These are phyloP conservation scores for Penicillium sp. DNA, from an alignment of 2,329 filamentous ascomycete genomes.

Conservation along the genomic window DNA sequence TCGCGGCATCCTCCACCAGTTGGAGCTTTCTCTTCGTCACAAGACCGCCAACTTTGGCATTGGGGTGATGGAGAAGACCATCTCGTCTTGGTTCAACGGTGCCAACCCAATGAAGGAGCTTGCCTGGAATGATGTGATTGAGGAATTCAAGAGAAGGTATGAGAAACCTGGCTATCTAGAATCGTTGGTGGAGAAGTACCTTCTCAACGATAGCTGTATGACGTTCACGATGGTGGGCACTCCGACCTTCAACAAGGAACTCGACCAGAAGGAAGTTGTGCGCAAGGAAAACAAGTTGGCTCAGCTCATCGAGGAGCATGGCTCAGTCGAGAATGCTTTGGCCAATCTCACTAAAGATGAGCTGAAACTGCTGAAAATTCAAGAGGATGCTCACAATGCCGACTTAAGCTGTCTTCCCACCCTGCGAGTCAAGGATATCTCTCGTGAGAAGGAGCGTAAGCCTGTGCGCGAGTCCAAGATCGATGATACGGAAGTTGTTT, in stretches of 20 bases:
- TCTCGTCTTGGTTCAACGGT: slow-evolving; percentile 94
- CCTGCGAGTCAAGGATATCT: slow-evolving; percentile 85
- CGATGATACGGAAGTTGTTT: slow-evolving; percentile 72
- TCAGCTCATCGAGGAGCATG: slow-evolving; percentile 67
- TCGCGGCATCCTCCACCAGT: slow-evolving; percentile 87
- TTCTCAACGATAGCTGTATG: slow-evolving; percentile 82
- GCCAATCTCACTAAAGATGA: slow-evolving; percentile 75
- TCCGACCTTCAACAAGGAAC: slow-evolving; percentile 68
- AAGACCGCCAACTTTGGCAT: slow-evolving; percentile 96
- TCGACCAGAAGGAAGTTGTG: slow-evolving; percentile 74
- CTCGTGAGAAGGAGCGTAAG: slow-evolving; percentile 73
- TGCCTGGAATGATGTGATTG: slow-evolving; percentile 86
- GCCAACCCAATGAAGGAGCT: slow-evolving; percentile 88
- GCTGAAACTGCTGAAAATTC: slow-evolving; percentile 74
- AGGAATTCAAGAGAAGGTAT: slow-evolving; percentile 76
- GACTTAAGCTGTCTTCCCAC: slow-evolving; percentile 87
- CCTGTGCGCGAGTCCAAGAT: slow-evolving; percentile 61
- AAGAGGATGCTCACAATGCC: slow-evolving; percentile 80
- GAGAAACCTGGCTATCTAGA: slow-evolving; percentile 80
- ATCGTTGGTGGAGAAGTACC: slow-evolving; percentile 80
- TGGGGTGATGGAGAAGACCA: slow-evolving; percentile 81
- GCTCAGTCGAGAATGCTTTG: slow-evolving; percentile 70
- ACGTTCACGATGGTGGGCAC: slow-evolving; percentile 95
- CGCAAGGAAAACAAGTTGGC: slow-evolving; percentile 74
- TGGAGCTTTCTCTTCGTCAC: slow-evolving; percentile 91